Evolutionary conservation across 495 filamentous ascomycete species (phyloP).

Genomic region (Aspergillus sparsus): DNA sequence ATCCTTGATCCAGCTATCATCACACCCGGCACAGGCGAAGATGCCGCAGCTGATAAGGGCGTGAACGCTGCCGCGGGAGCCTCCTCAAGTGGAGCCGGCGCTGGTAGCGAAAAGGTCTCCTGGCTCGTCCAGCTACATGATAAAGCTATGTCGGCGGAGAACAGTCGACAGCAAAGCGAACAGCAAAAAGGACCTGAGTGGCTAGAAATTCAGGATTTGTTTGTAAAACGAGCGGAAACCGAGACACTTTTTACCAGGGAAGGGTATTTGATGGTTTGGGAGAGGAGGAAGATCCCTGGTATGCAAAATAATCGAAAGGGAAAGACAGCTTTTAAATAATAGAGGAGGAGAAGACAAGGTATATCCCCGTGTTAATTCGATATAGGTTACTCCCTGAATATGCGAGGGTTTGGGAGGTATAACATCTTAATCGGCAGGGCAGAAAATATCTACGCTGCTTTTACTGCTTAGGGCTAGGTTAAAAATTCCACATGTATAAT

Average conservation of each 20-base stretch:
- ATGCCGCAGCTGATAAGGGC: conserved; percentile 76
- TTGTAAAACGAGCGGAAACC: conserved; percentile 79
- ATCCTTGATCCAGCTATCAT: conserved; percentile 70
- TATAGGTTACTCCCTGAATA: background rate
- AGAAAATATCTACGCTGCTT: no score
- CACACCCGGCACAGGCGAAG: conserved; percentile 71
- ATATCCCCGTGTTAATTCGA: background rate
- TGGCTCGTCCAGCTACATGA: conserved; percentile 62
- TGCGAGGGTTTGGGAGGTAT: no score
- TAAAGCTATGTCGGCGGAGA: conserved; percentile 47
- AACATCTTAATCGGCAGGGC: no score
- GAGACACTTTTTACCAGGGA: conserved; percentile 91
- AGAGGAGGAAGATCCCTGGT: conserved; percentile 65
- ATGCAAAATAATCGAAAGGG: conserved; percentile 43
- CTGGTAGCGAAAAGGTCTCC: conserved; percentile 52
- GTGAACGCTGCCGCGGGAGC: conserved; percentile 72
- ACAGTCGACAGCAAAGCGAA: conserved; percentile 32
- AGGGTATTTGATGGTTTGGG: conserved; percentile 96
- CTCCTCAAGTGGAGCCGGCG: conserved; percentile 46
- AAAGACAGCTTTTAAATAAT: conserved; percentile 33
- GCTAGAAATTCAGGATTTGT: conserved; percentile 92
- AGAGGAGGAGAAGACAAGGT: background rate
- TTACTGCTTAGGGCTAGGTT: background rate
- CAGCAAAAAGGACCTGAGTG: conserved; percentile 65
- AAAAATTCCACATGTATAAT: conserved; percentile 19